These are phyloP conservation scores for Murraya paniculata DNA, from an alignment of 345 rosid species.

Conservation along the genomic window DNA sequence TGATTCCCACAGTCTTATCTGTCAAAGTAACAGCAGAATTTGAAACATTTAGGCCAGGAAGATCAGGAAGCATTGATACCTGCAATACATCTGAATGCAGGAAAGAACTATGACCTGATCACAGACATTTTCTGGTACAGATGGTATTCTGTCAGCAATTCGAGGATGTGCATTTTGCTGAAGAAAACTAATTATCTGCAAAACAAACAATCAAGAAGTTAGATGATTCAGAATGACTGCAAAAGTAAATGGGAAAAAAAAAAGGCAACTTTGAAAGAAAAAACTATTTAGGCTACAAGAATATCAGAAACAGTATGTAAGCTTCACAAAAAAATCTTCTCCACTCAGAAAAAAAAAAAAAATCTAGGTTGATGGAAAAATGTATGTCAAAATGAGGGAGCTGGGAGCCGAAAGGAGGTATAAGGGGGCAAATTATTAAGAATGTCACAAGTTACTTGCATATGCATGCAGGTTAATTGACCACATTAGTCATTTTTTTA, in stretches of 20 bases:
- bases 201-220: slow-evolving; percentile 7
- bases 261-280: neutral
- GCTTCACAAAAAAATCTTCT: neutral
- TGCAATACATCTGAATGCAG: neutral
- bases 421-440: neutral
- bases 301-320: neutral
- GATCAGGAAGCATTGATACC: neutral
- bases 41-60: neutral
- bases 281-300: neutral
- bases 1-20: slow-evolving; percentile 96
- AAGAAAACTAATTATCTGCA: slow-evolving; percentile 76
- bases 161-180: slow-evolving; percentile 95
- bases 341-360: neutral
- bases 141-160: slow-evolving; percentile 69
- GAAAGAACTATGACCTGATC: slow-evolving; percentile 61
- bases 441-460: neutral
- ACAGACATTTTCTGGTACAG: slow-evolving; percentile 91
- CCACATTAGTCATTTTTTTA: neutral
- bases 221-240: slow-evolving; percentile 12
- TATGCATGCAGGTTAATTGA: neutral
- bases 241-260: neutral
- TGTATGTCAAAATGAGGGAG: neutral
- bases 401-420: neutral
- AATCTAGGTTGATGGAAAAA: neutral
- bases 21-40: slow-evolving; percentile 15